Evolutionary conservation across 306 rosid species (phyloP).

Genomic region (Urtica urens): DNA sequence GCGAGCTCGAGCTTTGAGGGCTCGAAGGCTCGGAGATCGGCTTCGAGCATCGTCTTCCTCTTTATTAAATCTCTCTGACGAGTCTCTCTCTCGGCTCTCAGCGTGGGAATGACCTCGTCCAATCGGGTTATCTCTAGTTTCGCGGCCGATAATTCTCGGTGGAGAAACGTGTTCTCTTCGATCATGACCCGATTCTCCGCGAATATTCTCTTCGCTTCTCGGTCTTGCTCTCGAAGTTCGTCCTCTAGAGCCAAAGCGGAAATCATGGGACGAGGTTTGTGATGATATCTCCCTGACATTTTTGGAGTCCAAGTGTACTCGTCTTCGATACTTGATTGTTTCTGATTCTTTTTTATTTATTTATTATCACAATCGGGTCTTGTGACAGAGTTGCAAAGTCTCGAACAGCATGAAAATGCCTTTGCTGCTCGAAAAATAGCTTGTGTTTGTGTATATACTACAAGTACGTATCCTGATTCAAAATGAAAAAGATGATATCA

Average conservation of each 20-base stretch:
- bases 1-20: constrained; percentile 31
- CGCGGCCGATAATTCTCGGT: constrained; percentile 29
- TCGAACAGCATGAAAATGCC: too few species aligned
- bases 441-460: too few species aligned
- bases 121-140: constrained; percentile 36
- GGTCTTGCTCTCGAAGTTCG: constrained; percentile 30
- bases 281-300: too few species aligned
- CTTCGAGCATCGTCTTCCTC: constrained; percentile 33
- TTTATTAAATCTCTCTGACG: constrained; percentile 24
- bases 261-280: constrained; percentile 17
- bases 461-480: too few species aligned
- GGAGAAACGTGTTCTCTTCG: constrained; percentile 37
- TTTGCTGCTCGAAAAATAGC: too few species aligned
- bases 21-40: constrained; percentile 34
- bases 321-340: too few species aligned
- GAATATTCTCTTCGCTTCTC: constrained; percentile 29
- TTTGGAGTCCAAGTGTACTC: too few species aligned
- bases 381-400: too few species aligned
- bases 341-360: too few species aligned
- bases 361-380: too few species aligned
- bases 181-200: constrained; percentile 33
- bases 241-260: constrained; percentile 38
- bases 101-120: constrained; percentile 24
- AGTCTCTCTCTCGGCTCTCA: constrained; percentile 27
- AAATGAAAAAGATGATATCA: too few species aligned